A percentile compares a stretch with the other conserved stretches of the same genome.
These are phyloP conservation scores for Candida chauliodis DNA, from an alignment of 805 yeast species.

Conservation along the genomic window DNA sequence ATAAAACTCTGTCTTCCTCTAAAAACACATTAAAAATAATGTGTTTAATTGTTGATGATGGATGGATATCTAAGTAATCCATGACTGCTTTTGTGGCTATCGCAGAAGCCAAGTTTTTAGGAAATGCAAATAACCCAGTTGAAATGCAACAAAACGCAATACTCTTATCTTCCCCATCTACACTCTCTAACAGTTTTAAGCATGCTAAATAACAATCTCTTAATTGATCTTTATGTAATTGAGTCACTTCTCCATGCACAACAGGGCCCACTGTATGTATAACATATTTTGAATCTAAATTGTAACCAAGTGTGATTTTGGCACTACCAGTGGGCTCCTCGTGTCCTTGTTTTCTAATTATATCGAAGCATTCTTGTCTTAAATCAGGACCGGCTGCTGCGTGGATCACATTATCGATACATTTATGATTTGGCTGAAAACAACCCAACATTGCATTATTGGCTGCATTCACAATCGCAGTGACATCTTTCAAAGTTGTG, in stretches of 20 bases:
- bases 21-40: slow-evolving; percentile 7
- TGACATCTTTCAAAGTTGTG: slow-evolving; percentile 3
- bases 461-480: slow-evolving; percentile 8
- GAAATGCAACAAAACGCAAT: slow-evolving; percentile 8
- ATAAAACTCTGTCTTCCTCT: slow-evolving; percentile 2
- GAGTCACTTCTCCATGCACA: neutral
- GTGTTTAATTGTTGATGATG: neutral
- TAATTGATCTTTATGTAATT: neutral
- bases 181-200: slow-evolving; percentile 1
- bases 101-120: slow-evolving; percentile 1
- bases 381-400: slow-evolving; percentile 7
- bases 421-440: slow-evolving; percentile 8
- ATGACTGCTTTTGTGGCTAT: slow-evolving; percentile 3
- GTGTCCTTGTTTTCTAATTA: slow-evolving; percentile 3
- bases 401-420: slow-evolving; percentile 9
- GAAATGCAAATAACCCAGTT: slow-evolving; percentile 7
- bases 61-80: neutral
- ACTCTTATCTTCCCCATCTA: slow-evolving; percentile 2
- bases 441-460: slow-evolving; percentile 7
- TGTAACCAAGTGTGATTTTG: slow-evolving; percentile 5
- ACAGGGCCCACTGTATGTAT: slow-evolving; percentile 8
- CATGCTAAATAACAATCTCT: slow-evolving; percentile 3
- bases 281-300: slow-evolving; percentile 4
- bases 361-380: slow-evolving; percentile 5
- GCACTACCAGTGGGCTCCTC: slow-evolving; percentile 5